Conservation (phyloP, 108 stramenopile species). For the Parmales sp. region DNA sequence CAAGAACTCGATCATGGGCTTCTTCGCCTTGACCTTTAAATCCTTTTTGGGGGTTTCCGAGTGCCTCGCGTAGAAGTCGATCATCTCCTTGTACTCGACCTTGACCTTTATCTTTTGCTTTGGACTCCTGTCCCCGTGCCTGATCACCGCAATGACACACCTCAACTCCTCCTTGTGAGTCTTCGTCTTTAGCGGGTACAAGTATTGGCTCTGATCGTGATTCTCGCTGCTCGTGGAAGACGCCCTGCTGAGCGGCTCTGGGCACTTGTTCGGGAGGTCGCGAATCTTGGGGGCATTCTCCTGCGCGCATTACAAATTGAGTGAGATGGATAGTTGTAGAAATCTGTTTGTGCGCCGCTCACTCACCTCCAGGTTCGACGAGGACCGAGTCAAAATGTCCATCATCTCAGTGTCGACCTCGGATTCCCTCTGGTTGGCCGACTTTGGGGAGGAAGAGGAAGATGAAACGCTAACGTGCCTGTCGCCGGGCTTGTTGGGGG, state of each 20-base stretch:
- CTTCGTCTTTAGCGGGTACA: constrained; percentile 12
- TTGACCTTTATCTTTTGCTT: constrained; percentile 98
- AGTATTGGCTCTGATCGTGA: constrained; percentile 3
- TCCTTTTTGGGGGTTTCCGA: constrained; percentile 64
- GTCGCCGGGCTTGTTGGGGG: background rate
- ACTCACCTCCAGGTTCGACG: too few relatives aligned
- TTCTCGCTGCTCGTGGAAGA: constrained; percentile 24
- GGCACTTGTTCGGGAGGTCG: too few relatives aligned
- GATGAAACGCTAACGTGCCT: too few relatives aligned
- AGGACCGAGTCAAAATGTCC: too few relatives aligned
- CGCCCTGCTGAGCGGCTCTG: background rate
- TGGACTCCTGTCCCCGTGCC: constrained; percentile 96
- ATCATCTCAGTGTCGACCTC: too few relatives aligned
- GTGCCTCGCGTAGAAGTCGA: constrained; percentile 60
- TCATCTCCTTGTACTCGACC: constrained; percentile 62
- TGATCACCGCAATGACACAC: constrained; percentile 88
- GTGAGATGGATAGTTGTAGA: too few relatives aligned
- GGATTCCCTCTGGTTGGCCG: too few relatives aligned
- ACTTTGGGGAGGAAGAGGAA: too few relatives aligned
- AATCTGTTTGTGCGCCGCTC: too few relatives aligned
- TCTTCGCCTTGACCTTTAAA: constrained; percentile 82
- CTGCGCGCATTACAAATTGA: too few relatives aligned
- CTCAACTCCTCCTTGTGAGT: constrained; percentile 76
- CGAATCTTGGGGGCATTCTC: too few relatives aligned
- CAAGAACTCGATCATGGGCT: constrained; percentile 77